Conservation (phyloP, 345 rosid genomes). For the Cardamine occulta region DNA sequence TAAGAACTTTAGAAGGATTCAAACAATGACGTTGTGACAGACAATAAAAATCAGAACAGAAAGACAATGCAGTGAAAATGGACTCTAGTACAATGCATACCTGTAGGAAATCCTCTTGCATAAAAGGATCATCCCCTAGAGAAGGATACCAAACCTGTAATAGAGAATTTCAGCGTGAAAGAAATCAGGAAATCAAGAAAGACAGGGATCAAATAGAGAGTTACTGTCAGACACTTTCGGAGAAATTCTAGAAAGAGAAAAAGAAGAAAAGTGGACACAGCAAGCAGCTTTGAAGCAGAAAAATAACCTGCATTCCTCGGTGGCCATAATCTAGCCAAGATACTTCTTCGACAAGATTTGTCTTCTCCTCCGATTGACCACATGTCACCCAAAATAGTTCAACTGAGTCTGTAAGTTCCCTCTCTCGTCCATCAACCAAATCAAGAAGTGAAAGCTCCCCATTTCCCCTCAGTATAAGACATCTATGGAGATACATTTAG, state of each 20-base stretch:
- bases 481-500: constrained; percentile 59
- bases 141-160: constrained; percentile 99
- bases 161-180: constrained; percentile 51
- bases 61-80: not conserved
- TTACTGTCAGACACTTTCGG: not conserved
- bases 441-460: constrained; percentile 98
- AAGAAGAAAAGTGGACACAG: not conserved
- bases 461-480: constrained; percentile 86
- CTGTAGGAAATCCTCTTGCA: constrained; percentile 98
- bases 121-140: constrained; percentile 82
- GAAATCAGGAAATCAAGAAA: constrained; percentile 52
- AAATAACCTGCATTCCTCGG: constrained; percentile 96
- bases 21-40: constrained; percentile 5
- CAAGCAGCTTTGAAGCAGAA: constrained; percentile 13
- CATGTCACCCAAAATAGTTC: constrained; percentile 99
- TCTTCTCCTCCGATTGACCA: constrained; percentile 87
- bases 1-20: not conserved
- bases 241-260: constrained; percentile 5
- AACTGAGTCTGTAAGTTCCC: constrained; percentile 93
- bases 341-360: constrained; percentile 89
- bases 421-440: constrained; percentile 96
- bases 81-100: constrained; percentile 47
- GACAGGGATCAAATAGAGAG: constrained; percentile 1
- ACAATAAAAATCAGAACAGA: not conserved
- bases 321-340: constrained; percentile 98